phyloP scores from a whole-genome alignment of 257 asterid species.

The Nicotiana attenuata region DNA sequence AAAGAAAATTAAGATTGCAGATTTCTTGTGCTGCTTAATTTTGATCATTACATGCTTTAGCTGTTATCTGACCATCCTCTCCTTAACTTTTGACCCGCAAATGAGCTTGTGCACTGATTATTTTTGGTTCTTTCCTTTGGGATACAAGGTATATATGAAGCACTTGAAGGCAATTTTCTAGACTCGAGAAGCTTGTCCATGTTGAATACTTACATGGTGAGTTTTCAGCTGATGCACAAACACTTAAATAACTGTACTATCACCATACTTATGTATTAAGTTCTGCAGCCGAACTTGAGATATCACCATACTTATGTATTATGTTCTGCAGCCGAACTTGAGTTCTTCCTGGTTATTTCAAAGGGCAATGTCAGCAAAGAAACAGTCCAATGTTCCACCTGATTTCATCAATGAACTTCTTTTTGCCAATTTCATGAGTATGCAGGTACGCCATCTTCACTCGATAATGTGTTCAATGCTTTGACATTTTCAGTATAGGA shows the following conservation, averaged over 20 bases:
- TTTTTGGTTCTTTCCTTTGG: constrained; percentile 15
- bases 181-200: constrained; percentile 70
- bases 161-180: constrained; percentile 53
- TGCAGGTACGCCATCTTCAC: constrained; percentile 49
- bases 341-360: constrained; percentile 95
- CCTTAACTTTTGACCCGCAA: background rate
- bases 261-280: constrained; percentile 10
- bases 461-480: background rate
- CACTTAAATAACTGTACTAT: background rate
- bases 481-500: background rate
- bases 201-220: constrained; percentile 88
- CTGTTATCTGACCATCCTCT: background rate
- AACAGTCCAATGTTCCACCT: constrained; percentile 56
- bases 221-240: constrained; percentile 10
- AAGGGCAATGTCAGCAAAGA: constrained; percentile 94
- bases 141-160: constrained; percentile 71
- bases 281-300: constrained; percentile 77
- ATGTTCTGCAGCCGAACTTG: constrained; percentile 70
- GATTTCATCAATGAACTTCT: constrained; percentile 81
- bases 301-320: constrained; percentile 13
- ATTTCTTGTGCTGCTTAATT: background rate
- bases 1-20: background rate
- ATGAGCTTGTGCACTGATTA: background rate
- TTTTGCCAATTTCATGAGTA: constrained; percentile 72
- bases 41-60: background rate